A percentile compares a stretch with the other conserved stretches of the same genome.
These are phyloP conservation scores for Cladophialophora yegresii DNA, from an alignment of 2,329 filamentous ascomycete species.

Conservation along the genomic window DNA sequence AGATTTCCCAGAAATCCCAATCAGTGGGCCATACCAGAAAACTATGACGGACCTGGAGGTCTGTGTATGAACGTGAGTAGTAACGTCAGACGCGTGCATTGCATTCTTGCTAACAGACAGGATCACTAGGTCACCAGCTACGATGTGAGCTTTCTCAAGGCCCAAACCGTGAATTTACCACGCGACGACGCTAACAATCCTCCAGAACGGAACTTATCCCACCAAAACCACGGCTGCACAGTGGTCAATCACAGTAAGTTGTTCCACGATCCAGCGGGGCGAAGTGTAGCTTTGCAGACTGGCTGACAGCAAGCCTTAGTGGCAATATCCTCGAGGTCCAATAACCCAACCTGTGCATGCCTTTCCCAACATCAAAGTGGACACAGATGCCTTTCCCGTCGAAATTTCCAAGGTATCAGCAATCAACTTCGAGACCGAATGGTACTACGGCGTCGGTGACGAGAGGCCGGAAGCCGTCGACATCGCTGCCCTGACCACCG, in stretches of 20 bases:
- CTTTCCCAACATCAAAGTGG: constrained; percentile 57
- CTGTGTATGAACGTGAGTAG: constrained; percentile 59
- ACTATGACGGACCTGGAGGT: constrained; percentile 40
- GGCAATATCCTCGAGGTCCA: constrained; percentile 53
- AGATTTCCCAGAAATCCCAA: constrained; percentile 56
- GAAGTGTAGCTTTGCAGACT: background rate
- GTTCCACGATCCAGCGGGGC: background rate
- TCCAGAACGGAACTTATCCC: constrained; percentile 52
- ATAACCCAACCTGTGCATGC: constrained; percentile 55
- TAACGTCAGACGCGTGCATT: background rate
- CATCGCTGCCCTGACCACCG: constrained; percentile 40
- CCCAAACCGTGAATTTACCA: background rate
- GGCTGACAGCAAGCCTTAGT: constrained; percentile 37
- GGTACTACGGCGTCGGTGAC: constrained; percentile 55
- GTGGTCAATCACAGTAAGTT: constrained; percentile 51
- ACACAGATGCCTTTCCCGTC: constrained; percentile 49
- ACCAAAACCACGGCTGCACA: constrained; percentile 51
- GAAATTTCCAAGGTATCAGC: constrained; percentile 45
- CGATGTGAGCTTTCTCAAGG: constrained; percentile 38
- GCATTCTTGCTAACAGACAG: constrained; percentile 9
- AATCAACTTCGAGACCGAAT: constrained; percentile 52
- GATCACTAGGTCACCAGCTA: constrained; percentile 49
- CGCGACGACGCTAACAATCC: background rate
- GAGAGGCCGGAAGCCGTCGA: constrained; percentile 43
- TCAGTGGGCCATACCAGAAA: constrained; percentile 54